Conservation (phyloP, 2,329 filamentous ascomycete species). For the Hirsutella thompsonii region DNA sequence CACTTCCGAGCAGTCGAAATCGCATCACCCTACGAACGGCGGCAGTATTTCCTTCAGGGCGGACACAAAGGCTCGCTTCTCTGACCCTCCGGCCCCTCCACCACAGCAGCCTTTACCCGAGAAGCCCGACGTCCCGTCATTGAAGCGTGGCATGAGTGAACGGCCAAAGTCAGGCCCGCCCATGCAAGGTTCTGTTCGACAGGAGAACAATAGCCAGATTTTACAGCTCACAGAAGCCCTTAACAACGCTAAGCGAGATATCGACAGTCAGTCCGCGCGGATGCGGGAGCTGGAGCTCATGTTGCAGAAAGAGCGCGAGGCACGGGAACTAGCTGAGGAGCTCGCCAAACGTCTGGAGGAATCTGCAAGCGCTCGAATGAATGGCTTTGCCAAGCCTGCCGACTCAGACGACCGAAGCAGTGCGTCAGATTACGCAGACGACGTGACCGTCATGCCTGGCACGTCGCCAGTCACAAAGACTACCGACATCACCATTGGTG, state of each 20-base stretch:
- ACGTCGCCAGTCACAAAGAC: not conserved
- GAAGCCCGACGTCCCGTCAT: constrained; percentile 68
- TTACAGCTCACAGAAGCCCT: constrained; percentile 75
- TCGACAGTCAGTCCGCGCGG: constrained; percentile 68
- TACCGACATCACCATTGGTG: constrained; percentile 2
- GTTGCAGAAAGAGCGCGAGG: constrained; percentile 66
- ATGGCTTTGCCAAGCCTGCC: constrained; percentile 12
- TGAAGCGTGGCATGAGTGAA: constrained; percentile 68
- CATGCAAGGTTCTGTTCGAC: constrained; percentile 45
- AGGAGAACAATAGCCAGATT: constrained; percentile 58
- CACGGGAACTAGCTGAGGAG: constrained; percentile 75
- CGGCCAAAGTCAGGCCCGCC: constrained; percentile 46
- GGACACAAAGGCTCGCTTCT: constrained; percentile 75
- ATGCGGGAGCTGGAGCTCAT: constrained; percentile 67
- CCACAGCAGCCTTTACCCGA: constrained; percentile 88
- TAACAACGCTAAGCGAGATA: constrained; percentile 70
- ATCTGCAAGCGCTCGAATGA: constrained; percentile 23
- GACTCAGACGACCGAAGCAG: constrained; percentile 3
- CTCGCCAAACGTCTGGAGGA: constrained; percentile 58
- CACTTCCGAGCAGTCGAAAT: constrained; percentile 31
- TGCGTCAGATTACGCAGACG: constrained; percentile 6
- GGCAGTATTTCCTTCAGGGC: constrained; percentile 44
- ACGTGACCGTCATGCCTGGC: too few species aligned
- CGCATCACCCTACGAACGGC: constrained; percentile 34
- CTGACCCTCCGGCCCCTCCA: constrained; percentile 83